Base-by-base conservation (phyloP, 176 grass and related monocot genomes). In the Tuctoria greenei region DNA sequence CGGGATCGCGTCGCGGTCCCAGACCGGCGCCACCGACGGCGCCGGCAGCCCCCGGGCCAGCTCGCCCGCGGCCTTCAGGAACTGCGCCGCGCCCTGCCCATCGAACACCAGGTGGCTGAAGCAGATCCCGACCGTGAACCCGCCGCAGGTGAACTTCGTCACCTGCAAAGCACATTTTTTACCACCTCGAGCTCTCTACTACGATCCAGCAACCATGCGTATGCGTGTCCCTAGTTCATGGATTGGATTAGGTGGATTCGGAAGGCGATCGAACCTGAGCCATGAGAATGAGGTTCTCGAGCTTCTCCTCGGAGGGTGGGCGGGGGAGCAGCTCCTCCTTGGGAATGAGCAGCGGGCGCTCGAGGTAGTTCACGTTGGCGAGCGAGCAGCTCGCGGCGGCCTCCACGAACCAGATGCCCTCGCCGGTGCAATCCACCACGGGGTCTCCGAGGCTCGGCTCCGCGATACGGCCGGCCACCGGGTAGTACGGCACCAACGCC, bases 41-140 rank as follows among this genome's bases (percentile, higher is more conserved):
- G 61, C 47, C 8, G 83, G 76, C 31, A 88, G 88, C 39, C 85
- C 88, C 27, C 92, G 44, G 6, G 88, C 88, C 71, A 91, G 67
- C 75, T 94, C 88, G 14, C 80, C 88, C 4, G 79, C 82, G 8
- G 88, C 88, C 68, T 86, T 86, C 4, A 91, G 67, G 73, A 95
- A 91, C 75, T 91, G 80, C 17, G 82, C 88, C 10, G 88, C 82
- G 31, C 88, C 88, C 58, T 91, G 79, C 27, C 92, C 88, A 27
- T 95, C 88, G 60, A 95, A 95, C 73, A 97, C 70, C 73, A 93
- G 41, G 77, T 97, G 93, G 80, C 90, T 93, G 77, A 93, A 97
- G 74, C 87, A 84, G 83, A 97, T 93, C 67, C 90, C 90, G 1
- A 97, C 88, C 15, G 77, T 37, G 49, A 91, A 91, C 6, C 93